Conservation (phyloP, 805 yeast genomes). For the Starmerella potacharoeniae region DNA sequence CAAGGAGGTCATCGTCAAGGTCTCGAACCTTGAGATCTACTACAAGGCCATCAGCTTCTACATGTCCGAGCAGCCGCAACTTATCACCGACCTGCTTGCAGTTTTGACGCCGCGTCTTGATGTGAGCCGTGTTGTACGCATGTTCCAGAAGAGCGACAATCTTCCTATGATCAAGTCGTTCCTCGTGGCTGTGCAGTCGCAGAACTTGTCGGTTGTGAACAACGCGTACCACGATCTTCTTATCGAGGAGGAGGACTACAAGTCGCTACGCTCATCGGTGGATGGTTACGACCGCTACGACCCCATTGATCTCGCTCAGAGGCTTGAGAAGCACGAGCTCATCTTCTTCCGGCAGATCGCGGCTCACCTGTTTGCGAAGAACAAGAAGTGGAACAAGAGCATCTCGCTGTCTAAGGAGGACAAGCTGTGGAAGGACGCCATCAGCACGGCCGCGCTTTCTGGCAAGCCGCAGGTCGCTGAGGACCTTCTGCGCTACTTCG, state of each 20-base stretch:
- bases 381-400: slow-evolving; percentile 86
- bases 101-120: slow-evolving; percentile 83
- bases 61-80: slow-evolving; percentile 80
- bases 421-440: slow-evolving; percentile 89
- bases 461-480: slow-evolving; percentile 71
- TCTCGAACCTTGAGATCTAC: slow-evolving; percentile 89
- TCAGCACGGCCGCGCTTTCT: slow-evolving; percentile 81
- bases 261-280: slow-evolving; percentile 73
- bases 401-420: slow-evolving; percentile 81
- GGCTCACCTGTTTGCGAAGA: slow-evolving; percentile 84
- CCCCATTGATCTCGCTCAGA: slow-evolving; percentile 79
- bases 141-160: slow-evolving; percentile 91
- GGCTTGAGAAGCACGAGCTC: slow-evolving; percentile 82
- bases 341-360: slow-evolving; percentile 94
- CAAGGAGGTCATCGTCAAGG: slow-evolving; percentile 90
- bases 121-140: slow-evolving; percentile 84
- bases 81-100: slow-evolving; percentile 73
- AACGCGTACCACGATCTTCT: slow-evolving; percentile 89
- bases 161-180: slow-evolving; percentile 93
- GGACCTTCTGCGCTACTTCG: slow-evolving; percentile 81
- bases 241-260: slow-evolving; percentile 93
- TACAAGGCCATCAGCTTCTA: slow-evolving; percentile 95
- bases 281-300: slow-evolving; percentile 88
- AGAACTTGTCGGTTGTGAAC: slow-evolving; percentile 84
- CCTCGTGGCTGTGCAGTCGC: slow-evolving; percentile 78